These are phyloP conservation scores for Mycena kentingensis DNA, from an alignment of 768 basidiomycete species.

Conservation along the genomic window DNA sequence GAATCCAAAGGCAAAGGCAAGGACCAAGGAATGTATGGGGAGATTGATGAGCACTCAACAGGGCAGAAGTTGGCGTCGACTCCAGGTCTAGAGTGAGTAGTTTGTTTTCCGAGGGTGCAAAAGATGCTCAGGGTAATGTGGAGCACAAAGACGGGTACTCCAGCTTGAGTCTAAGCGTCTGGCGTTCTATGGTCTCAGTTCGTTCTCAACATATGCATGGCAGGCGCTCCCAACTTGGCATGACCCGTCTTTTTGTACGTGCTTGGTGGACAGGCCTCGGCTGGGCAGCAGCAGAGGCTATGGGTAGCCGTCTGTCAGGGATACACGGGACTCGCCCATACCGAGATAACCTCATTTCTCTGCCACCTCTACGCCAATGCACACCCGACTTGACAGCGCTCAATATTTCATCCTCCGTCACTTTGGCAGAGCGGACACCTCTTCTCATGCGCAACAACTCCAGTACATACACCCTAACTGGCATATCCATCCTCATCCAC, in stretches of 20 bases:
- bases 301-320: constrained; percentile 69
- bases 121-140: too few relatives aligned
- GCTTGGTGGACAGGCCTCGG: constrained; percentile 82
- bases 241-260: constrained; percentile 58
- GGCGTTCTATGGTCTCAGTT: too few relatives aligned
- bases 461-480: background rate
- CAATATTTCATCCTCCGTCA: background rate
- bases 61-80: too few relatives aligned
- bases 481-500: background rate
- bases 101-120: too few relatives aligned
- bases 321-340: constrained; percentile 67
- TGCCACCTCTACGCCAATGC: constrained; percentile 40
- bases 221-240: constrained; percentile 52
- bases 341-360: constrained; percentile 61
- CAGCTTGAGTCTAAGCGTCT: too few relatives aligned
- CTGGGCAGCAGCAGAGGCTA: constrained; percentile 71
- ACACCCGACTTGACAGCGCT: constrained; percentile 26
- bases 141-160: too few relatives aligned
- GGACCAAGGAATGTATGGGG: too few relatives aligned
- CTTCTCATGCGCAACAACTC: constrained; percentile 1
- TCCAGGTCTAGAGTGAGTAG: too few relatives aligned
- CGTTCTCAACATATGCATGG: constrained; percentile 41
- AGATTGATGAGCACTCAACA: too few relatives aligned
- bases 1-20: too few relatives aligned
- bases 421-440: constrained; percentile 22